phyloP scores from a whole-genome alignment of 805 yeast species.

The Metschnikowia arizonensis region DNA sequence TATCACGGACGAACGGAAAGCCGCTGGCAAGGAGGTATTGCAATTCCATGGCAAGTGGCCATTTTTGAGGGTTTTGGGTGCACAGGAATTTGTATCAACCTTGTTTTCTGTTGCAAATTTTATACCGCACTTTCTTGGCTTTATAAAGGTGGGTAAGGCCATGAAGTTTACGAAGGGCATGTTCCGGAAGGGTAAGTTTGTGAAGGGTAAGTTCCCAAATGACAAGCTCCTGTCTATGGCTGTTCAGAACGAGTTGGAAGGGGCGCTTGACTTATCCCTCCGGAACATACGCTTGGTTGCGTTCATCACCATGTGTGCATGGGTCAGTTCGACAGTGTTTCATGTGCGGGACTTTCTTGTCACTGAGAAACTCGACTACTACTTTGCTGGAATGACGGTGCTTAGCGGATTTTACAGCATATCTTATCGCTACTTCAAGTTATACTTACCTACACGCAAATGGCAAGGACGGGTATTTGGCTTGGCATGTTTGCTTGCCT shows the following conservation, averaged over 20 bases:
- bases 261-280: constrained; percentile 1
- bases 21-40: constrained; percentile 47
- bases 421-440: constrained; percentile 52
- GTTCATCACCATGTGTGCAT: constrained; percentile 72
- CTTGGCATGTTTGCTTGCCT: constrained; percentile 44
- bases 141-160: constrained; percentile 8
- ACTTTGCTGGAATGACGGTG: constrained; percentile 88
- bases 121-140: constrained; percentile 24
- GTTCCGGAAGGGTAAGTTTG: too few relatives aligned
- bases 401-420: constrained; percentile 73
- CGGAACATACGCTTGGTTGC: constrained; percentile 38
- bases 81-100: constrained; percentile 81
- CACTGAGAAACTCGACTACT: constrained; percentile 87
- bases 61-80: constrained; percentile 66
- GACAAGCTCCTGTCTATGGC: too few relatives aligned
- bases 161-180: background rate
- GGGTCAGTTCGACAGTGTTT: constrained; percentile 82
- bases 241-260: background rate
- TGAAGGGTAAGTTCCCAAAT: too few relatives aligned
- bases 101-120: constrained; percentile 61
- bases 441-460: constrained; percentile 41
- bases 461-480: constrained; percentile 34
- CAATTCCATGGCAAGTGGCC: constrained; percentile 99
- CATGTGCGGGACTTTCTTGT: constrained; percentile 77
- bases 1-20: constrained; percentile 54